These are phyloP conservation scores for Fusarium piperis DNA, from an alignment of 2,329 filamentous ascomycete genomes.

Conservation along the genomic window DNA sequence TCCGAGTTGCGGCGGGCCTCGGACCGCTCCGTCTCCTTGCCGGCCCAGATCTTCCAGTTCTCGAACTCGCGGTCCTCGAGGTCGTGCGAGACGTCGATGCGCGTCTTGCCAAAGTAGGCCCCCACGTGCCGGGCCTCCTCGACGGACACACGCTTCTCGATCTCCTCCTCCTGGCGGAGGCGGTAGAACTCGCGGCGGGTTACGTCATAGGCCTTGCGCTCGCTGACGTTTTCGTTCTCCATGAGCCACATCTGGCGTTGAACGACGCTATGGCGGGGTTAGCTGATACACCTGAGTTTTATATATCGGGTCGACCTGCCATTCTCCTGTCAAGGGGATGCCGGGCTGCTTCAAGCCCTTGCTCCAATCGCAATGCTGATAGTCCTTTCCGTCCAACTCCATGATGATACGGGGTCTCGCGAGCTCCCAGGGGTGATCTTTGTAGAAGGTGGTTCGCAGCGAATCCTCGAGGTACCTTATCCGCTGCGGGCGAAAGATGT, in stretches of 20 bases:
- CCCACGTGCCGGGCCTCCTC: conserved; percentile 90
- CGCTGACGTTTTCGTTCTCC: conserved; percentile 68
- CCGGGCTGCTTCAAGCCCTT: conserved; percentile 76
- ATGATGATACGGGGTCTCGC: conserved; percentile 86
- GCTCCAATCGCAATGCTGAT: conserved; percentile 81
- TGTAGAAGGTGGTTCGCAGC: conserved; percentile 84
- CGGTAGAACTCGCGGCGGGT: conserved; percentile 92
- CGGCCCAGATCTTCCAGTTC: conserved; percentile 85
- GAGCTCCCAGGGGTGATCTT: conserved; percentile 96
- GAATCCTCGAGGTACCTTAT: conserved; percentile 86
- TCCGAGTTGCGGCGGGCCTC: conserved; percentile 53
- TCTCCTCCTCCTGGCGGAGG: conserved; percentile 82
- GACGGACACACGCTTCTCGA: conserved; percentile 81
- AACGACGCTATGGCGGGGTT: conserved; percentile 73
- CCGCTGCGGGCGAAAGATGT: conserved; percentile 81
- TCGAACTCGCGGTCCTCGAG: conserved; percentile 85
- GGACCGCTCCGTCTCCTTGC: conserved; percentile 54
- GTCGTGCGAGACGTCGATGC: conserved; percentile 79
- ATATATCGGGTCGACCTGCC: conserved; percentile 18
- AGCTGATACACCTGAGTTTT: conserved; percentile 7
- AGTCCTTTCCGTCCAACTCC: conserved; percentile 86
- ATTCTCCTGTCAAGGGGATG: conserved; percentile 78
- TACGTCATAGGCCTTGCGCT: conserved; percentile 80
- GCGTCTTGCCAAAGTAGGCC: conserved; percentile 85
- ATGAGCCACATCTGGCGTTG: conserved; percentile 92